Evolutionary conservation across 768 basidiomycete species (phyloP).

Genomic region (Leccinum ochraceum): DNA sequence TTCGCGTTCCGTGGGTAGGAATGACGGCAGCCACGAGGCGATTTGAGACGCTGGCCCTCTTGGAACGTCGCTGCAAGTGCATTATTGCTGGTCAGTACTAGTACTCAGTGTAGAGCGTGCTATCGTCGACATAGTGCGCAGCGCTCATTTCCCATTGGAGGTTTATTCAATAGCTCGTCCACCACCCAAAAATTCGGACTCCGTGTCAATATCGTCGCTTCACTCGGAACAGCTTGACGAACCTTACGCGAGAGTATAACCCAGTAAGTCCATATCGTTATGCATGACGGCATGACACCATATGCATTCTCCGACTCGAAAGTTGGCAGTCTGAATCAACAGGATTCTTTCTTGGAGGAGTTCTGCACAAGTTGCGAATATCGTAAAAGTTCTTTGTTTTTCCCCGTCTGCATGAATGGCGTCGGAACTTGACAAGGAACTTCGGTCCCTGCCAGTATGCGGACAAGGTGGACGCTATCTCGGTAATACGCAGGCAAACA

Average conservation of each 20-base stretch:
- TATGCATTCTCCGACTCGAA: background rate
- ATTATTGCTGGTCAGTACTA: background rate
- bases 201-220: background rate
- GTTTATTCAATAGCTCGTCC: background rate
- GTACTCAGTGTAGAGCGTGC: background rate
- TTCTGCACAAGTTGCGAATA: background rate
- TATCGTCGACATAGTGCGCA: too few species aligned
- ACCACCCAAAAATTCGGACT: background rate
- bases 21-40: background rate
- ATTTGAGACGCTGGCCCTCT: too few species aligned
- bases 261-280: background rate
- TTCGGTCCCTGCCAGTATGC: background rate
- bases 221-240: background rate
- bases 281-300: background rate
- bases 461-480: background rate
- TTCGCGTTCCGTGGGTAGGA: background rate
- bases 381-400: background rate
- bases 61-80: background rate
- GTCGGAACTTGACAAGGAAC: background rate
- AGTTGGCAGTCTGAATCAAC: background rate
- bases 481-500: background rate
- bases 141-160: too few species aligned
- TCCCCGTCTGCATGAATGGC: background rate
- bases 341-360: background rate
- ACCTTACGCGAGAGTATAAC: background rate